Evolutionary conservation across 345 rosid species (phyloP), one percentile per base, ranked within the genome.

Genomic region (Salix brachista): DNA sequence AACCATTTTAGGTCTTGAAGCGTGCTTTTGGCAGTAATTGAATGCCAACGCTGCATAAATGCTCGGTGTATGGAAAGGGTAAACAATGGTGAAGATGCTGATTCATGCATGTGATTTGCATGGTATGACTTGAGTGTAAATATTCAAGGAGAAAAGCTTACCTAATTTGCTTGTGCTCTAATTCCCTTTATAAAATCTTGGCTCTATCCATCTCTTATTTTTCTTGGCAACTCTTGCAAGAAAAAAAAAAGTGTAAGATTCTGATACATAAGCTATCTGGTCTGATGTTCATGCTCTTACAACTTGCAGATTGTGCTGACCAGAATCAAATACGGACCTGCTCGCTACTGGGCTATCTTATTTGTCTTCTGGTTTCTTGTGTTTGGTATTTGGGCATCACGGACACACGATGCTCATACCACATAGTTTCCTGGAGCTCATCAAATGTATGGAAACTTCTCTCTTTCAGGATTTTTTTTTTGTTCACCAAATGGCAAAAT

Each of bases 321-420:
- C n/a, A 89, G 99, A 86, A 93, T 95, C 86, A 95, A 85, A 87
- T 91, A 93, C 25, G 99, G 99, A 73, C 99, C 99, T 54, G 99
- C 98, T 67, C 93, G 98, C 62, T 93, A 93, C 85, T 95, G 97
- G 99, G 98, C 99, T 6, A 90, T 93, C 83, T 86, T 95, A 73
- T 93, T 95, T 76, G 93, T 93, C 81, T 91, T 95, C 88, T 95
- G 99, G 97, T 95, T 95, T 90, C 96, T 95, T 56, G 97, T 95
- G 74, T 93, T 93, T 79, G 97, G 97, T 41, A 93, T 95, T 70
- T 95, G 97, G 99, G 98, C 97, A 16, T 93, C 98, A 19, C 86
- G 96, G 81, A 88, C 90, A 0, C 95, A 87, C 4, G 85, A 85
- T 23, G 74, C 91, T 70, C 95, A 89, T 73, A n/a, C 71, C 1